A percentile compares a stretch with the other conserved stretches of the same genome.
These are phyloP conservation scores for Solanum aculeatissimum DNA, from an alignment of 305 asterid species.

Conservation along the genomic window DNA sequence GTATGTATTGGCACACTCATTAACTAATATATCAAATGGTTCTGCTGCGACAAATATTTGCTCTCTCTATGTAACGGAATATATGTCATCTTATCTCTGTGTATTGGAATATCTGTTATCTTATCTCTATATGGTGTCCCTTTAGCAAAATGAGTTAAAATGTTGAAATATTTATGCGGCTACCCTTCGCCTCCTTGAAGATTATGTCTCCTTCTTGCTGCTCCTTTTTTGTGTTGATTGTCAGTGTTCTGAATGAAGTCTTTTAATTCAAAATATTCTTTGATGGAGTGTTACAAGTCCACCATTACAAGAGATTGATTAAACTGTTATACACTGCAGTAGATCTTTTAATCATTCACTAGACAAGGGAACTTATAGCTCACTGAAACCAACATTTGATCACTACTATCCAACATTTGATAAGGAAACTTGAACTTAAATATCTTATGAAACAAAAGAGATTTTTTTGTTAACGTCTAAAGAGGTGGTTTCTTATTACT, in stretches of 20 bases:
- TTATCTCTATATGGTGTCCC: not conserved
- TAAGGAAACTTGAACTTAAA: not conserved
- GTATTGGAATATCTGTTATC: not conserved
- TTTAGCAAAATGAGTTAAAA: not conserved
- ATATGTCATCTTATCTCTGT: too few species aligned
- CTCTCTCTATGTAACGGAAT: not conserved
- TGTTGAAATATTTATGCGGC: not conserved
- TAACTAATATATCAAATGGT: not conserved
- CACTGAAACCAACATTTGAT: not conserved
- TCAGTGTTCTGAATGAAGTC: not conserved
- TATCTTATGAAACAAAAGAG: not conserved
- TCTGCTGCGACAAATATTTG: not conserved
- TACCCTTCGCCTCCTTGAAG: not conserved
- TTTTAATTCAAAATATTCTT: not conserved
- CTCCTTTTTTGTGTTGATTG: not conserved
- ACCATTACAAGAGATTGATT: not conserved
- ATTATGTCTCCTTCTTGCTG: not conserved
- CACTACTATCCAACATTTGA: not conserved
- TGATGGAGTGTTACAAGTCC: not conserved
- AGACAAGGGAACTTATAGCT: not conserved
- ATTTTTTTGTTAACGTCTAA: not conserved
- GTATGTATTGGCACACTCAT: constrained; percentile 30
- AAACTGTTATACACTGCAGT: not conserved
- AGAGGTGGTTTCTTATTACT: not conserved
- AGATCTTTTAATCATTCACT: not conserved